These are phyloP conservation scores for Crithidia sp. DNA, from an alignment of 208 protist species.

Conservation along the genomic window DNA sequence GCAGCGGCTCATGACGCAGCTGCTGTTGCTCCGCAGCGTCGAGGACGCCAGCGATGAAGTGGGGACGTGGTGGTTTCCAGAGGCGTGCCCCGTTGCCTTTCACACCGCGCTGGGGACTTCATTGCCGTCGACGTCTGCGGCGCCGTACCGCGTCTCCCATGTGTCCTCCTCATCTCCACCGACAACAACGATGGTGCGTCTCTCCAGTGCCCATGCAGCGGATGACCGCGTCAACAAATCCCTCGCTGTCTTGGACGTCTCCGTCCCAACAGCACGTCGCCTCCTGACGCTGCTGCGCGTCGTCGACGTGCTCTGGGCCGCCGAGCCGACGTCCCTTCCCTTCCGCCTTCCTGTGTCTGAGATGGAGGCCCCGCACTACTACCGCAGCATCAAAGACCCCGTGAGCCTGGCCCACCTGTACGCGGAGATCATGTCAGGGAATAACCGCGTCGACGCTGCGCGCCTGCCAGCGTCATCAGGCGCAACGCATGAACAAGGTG, in stretches of 20 bases:
- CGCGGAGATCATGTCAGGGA: slow-evolving; percentile 46
- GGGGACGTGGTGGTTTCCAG: slow-evolving; percentile 23
- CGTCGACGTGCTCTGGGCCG: slow-evolving; percentile 56
- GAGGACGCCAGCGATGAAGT: background rate
- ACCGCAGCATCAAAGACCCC: slow-evolving; percentile 55
- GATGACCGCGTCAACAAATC: background rate
- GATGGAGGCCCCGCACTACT: slow-evolving; percentile 74
- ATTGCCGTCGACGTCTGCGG: background rate
- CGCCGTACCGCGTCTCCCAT: background rate
- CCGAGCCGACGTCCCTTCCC: slow-evolving; percentile 21
- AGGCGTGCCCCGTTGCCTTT: slow-evolving; percentile 23
- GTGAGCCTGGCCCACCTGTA: slow-evolving; percentile 66
- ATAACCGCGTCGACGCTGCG: slow-evolving; percentile 19
- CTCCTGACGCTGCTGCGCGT: slow-evolving; percentile 52
- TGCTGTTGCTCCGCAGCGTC: slow-evolving; percentile 27
- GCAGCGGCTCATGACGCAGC: slow-evolving; percentile 64
- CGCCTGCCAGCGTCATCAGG: background rate
- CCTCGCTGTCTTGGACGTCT: background rate
- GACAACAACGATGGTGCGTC: background rate
- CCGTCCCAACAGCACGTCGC: slow-evolving; percentile 31
- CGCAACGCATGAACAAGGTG: background rate
- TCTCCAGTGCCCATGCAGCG: background rate
- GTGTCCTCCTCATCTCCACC: background rate
- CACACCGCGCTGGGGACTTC: background rate
- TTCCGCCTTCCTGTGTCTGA: slow-evolving; percentile 79